Evolutionary conservation across 192 early-diverging fungal species (phyloP), one percentile per base, ranked within the genome.

Genomic region (Rhizoclosmatium sp.): DNA sequence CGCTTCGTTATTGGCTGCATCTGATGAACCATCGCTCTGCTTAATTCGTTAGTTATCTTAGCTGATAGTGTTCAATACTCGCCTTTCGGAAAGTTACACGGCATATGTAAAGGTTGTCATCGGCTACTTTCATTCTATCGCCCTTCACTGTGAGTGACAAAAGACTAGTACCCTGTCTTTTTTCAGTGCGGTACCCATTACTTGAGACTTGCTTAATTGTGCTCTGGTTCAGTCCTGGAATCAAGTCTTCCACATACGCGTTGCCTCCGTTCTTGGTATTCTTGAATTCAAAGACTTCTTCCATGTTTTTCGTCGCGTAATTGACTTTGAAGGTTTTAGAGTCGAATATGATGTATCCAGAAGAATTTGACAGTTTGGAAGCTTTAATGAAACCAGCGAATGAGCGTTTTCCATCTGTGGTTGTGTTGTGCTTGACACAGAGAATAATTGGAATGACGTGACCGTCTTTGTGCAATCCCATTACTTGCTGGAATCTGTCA

Each of bases 401-500:
- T 3, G 79, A 41, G 2, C 59, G 39, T 7, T 47, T 78, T 5
- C 85, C 85, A 21, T 74, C 71, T 4, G 42, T 40, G 21, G 65
- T 23, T 39, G n/a, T 44, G 47, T 61, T 59, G 64, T 86, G 85
- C 68, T 86, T 86, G 39, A 86, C 82, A 45, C 65, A 61, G 14
- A 86, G 78, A 16, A 78, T 65, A 9, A 82, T 62, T 5, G 71
- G 60, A 41, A 84, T 51, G 14, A 86, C 31, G 61, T 71, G 77
- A 14, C 82, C 82, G 3, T 65, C 19, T 31, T 68, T 76, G 69
- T 80, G 73, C 41, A 84, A 3, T 46, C 68, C 81, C n/a, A 86
- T 69, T 39, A 86, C 85, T 61, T 79, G 78, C 3, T 83, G 71
- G 4, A 75, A 76, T 2, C 78, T 72, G 65, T 86, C 85, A 31